These are phyloP conservation scores for Prototheca wickerhamii DNA, from an alignment of 163 green algal genomes.

Conservation along the genomic window DNA sequence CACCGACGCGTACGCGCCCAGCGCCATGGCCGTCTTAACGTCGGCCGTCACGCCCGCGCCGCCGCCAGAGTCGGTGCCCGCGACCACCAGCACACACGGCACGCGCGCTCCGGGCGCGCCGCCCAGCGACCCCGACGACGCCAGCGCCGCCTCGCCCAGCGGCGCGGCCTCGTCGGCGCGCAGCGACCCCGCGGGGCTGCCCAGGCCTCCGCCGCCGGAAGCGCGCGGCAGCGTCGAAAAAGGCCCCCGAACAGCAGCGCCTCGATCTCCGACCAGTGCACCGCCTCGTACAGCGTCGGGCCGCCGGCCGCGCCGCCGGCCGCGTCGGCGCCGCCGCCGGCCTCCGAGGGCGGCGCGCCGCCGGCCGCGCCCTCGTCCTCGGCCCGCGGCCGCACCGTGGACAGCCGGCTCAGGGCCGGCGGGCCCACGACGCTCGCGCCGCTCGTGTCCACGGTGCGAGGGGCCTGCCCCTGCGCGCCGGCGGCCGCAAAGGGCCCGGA, in stretches of 20 bases:
- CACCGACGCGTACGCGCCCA: constrained; percentile 63
- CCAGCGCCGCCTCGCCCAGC: neutral
- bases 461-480: no score
- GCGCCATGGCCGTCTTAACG: constrained; percentile 65
- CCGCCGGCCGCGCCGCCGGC: neutral
- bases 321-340: no score
- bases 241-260: constrained; percentile 9
- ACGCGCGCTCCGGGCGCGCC: constrained; percentile 15
- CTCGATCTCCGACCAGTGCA: neutral
- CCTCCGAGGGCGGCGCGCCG: no score
- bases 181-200: no score
- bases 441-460: no score
- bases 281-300: constrained; percentile 1
- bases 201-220: no score
- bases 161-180: neutral
- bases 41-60: constrained; percentile 83
- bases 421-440: no score
- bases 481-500: no score
- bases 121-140: neutral
- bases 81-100: constrained; percentile 75
- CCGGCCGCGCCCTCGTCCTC: no score
- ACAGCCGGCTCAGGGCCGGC: no score
- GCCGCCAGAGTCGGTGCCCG: constrained; percentile 84
- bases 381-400: no score
- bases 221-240: no score